phyloP scores from a whole-genome alignment of 169 alveolate species.

The Theileria equi region DNA sequence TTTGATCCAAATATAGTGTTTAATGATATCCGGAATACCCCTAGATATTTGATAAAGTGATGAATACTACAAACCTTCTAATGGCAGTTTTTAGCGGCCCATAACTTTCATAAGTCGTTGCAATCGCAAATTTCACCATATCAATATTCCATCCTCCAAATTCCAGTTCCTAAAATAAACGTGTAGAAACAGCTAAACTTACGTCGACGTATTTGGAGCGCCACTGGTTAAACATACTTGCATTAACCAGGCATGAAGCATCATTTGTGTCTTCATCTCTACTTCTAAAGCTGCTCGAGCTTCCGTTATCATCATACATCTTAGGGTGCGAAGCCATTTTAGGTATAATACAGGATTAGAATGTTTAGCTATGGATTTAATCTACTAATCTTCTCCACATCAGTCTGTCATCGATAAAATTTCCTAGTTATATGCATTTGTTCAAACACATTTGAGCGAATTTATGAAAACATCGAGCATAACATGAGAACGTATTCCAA shows the following conservation, averaged over 20 bases:
- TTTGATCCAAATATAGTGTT: constrained; percentile 61
- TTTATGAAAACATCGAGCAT: too few species aligned
- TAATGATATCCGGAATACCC: constrained; percentile 60
- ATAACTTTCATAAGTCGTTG: constrained; percentile 42
- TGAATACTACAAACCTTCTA: constrained; percentile 35
- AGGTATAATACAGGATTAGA: too few species aligned
- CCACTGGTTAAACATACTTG: constrained; percentile 48
- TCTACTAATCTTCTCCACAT: too few species aligned
- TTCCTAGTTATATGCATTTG: too few species aligned
- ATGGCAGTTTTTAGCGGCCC: constrained; percentile 65
- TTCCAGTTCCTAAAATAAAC: constrained; percentile 38
- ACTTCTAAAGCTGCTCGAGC: neutral
- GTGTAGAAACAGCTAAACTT: constrained; percentile 4
- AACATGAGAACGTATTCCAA: too few species aligned
- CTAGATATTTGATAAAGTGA: neutral
- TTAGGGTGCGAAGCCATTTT: too few species aligned
- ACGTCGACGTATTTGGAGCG: constrained; percentile 51
- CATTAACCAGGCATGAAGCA: constrained; percentile 26
- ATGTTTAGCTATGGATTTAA: too few species aligned
- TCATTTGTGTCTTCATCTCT: neutral
- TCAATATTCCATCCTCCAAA: constrained; percentile 57
- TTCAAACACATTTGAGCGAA: too few species aligned
- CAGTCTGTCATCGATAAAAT: too few species aligned
- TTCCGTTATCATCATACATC: constrained; percentile 4
- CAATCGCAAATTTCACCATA: constrained; percentile 46